Percentiles rank a stretch among this genome's conserved stretches.
phyloP scores from a whole-genome alignment of 2,329 filamentous ascomycete genomes.

The Monilinia polystroma region DNA sequence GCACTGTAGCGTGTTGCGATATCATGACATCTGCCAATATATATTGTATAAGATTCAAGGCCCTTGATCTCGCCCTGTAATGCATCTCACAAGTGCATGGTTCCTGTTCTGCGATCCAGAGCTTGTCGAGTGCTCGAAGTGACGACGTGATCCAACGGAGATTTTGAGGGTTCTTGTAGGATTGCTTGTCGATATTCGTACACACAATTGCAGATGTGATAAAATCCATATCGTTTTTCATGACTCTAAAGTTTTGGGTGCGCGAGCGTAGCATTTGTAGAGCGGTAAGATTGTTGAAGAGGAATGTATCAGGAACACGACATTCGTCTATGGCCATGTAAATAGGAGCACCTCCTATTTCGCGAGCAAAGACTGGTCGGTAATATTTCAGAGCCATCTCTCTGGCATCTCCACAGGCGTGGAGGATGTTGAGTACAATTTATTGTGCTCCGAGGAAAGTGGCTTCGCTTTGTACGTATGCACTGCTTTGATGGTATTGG shows the following conservation, averaged over 20 bases:
- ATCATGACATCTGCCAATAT: not conserved
- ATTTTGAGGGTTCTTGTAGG: not conserved
- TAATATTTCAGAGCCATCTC: slow-evolving; percentile 6
- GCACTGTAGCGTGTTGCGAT: not conserved
- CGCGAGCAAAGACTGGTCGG: not conserved
- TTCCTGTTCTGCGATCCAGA: not conserved
- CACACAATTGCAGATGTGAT: not conserved
- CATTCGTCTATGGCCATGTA: not conserved
- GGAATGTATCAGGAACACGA: not conserved
- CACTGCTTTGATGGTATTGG: not conserved
- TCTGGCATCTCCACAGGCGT: not conserved
- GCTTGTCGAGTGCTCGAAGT: not conserved
- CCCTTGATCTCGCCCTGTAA: not conserved
- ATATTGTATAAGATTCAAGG: not conserved
- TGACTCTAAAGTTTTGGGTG: not conserved
- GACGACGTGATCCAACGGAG: not conserved
- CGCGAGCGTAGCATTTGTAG: not conserved
- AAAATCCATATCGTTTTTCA: not conserved
- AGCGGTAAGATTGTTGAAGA: not conserved
- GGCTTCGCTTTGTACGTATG: not conserved
- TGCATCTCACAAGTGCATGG: too few species aligned
- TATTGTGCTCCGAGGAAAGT: not conserved
- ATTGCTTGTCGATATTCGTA: not conserved
- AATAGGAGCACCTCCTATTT: not conserved
- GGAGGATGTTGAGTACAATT: not conserved